Percentiles rank a stretch among this genome's conserved stretches.
Evolutionary conservation across 805 yeast species (phyloP).

Genomic region (Starmera dryadoides): DNA sequence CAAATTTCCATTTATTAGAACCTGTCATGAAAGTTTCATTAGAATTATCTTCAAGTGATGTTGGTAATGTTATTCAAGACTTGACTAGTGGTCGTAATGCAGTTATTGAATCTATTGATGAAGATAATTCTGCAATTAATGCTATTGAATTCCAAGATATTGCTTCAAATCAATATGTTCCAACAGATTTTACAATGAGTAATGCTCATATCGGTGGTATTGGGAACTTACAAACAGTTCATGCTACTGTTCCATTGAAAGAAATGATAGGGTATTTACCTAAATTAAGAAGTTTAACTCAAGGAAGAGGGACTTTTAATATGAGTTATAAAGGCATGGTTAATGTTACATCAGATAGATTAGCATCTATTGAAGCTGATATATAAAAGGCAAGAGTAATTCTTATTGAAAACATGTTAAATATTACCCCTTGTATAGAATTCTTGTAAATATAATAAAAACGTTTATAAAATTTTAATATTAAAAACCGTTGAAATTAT

Average conservation of each 20-base stretch:
- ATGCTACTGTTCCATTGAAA: constrained; percentile 78
- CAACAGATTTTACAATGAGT: constrained; percentile 57
- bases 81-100: constrained; percentile 75
- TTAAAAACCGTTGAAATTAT: not conserved
- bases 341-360: constrained; percentile 48
- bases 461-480: not conserved
- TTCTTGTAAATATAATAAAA: not conserved
- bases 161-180: constrained; percentile 60
- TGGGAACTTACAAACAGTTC: constrained; percentile 38
- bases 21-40: constrained; percentile 81
- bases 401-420: no score
- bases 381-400: not conserved
- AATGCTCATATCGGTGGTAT: constrained; percentile 1
- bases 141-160: constrained; percentile 43
- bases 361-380: not conserved
- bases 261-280: constrained; percentile 89
- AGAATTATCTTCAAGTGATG: constrained; percentile 56
- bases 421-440: no score
- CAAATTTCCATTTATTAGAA: constrained; percentile 56
- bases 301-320: constrained; percentile 79
- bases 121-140: constrained; percentile 36
- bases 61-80: constrained; percentile 84
- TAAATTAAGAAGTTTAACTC: constrained; percentile 72
- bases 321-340: constrained; percentile 77
- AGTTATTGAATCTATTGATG: constrained; percentile 62